Evolutionary conservation across 2,329 filamentous ascomycete species (phyloP).

Genomic region (Endoconidiophora polonica): DNA sequence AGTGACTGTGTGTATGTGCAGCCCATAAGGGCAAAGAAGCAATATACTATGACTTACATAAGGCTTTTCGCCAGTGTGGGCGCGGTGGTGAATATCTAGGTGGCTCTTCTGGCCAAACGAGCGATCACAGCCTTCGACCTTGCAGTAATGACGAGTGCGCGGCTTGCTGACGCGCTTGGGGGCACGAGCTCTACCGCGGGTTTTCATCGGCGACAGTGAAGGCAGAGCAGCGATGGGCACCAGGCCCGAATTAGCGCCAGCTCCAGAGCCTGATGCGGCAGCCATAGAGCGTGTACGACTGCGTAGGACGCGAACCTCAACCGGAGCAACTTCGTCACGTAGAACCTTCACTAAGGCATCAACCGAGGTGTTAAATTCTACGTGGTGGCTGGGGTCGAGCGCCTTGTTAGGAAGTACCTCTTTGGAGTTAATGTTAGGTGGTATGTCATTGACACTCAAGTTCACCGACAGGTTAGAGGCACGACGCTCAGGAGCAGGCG

Average conservation of each 20-base stretch:
- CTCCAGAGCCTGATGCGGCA: not conserved
- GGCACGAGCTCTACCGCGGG: not conserved
- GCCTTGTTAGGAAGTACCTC: constrained; percentile 30
- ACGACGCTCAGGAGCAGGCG: constrained; percentile 16
- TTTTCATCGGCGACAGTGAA: not conserved
- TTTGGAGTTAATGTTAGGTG: constrained; percentile 19
- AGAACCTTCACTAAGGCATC: constrained; percentile 82
- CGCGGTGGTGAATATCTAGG: constrained; percentile 72
- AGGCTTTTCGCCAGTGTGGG: constrained; percentile 79
- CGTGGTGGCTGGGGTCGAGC: constrained; percentile 30
- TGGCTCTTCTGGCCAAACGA: constrained; percentile 86
- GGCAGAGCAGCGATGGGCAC: not conserved
- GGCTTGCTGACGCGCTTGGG: not conserved
- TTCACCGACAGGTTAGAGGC: constrained; percentile 22
- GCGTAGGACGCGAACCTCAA: constrained; percentile 5
- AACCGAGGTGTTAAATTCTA: constrained; percentile 63
- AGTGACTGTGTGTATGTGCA: constrained; percentile 14
- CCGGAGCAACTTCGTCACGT: constrained; percentile 37
- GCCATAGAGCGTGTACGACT: not conserved
- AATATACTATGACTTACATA: constrained; percentile 44
- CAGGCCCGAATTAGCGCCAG: no score
- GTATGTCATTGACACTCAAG: constrained; percentile 10
- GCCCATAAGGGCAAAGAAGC: not conserved
- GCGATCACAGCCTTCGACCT: constrained; percentile 57
- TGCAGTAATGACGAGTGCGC: constrained; percentile 39